Evolutionary conservation across 305 asterid species (phyloP).

Genomic region (Lippia alba): DNA sequence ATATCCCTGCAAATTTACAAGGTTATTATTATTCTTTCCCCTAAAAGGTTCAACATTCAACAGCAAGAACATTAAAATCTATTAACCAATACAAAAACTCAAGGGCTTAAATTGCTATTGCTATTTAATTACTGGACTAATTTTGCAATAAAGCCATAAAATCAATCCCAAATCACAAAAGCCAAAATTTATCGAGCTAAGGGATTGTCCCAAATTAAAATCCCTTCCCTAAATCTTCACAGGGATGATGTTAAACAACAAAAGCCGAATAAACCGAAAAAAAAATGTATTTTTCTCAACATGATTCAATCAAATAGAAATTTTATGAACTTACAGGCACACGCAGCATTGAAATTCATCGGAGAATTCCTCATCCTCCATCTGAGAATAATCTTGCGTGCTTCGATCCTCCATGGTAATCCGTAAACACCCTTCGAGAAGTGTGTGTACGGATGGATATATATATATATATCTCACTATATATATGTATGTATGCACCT

Average conservation of each 20-base stretch:
- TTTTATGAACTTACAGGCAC: constrained; percentile 55
- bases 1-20: constrained; percentile 56
- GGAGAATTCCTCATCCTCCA: constrained; percentile 50
- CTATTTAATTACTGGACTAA: too few species aligned
- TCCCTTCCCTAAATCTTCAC: neutral
- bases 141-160: too few species aligned
- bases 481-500: too few species aligned
- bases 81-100: neutral
- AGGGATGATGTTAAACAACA: neutral
- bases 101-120: neutral
- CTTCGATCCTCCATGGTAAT: constrained; percentile 44
- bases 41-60: neutral
- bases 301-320: neutral
- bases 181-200: neutral
- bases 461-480: too few species aligned
- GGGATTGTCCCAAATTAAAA: neutral
- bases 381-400: constrained; percentile 23
- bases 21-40: neutral
- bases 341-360: constrained; percentile 72
- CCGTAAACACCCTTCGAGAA: neutral
- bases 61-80: neutral
- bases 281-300: neutral
- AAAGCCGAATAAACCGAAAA: neutral
- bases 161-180: neutral
- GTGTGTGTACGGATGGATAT: neutral